A percentile compares a stretch with the other conserved stretches of the same genome.
Evolutionary conservation across 192 early-diverging fungal species (phyloP).

Genomic region (Jimgerdemannia flammicorona): DNA sequence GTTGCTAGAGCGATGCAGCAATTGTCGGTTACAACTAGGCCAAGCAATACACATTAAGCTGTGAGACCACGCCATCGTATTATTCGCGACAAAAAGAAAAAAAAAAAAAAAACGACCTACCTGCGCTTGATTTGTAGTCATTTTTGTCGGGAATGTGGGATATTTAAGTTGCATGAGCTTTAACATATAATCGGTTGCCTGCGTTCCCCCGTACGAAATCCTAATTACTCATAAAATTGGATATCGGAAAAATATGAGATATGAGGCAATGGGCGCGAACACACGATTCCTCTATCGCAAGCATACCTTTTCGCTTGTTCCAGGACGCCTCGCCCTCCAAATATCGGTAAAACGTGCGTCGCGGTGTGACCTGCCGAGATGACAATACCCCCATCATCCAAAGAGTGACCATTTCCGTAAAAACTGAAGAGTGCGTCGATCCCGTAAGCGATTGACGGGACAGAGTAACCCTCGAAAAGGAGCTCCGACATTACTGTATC

Average conservation of each 20-base stretch:
- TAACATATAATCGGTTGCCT: constrained; percentile 77
- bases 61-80: background rate
- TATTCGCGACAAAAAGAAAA: background rate
- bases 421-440: constrained; percentile 87
- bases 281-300: background rate
- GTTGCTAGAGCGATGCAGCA: constrained; percentile 34
- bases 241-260: background rate
- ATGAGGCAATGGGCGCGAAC: background rate
- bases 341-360: constrained; percentile 75
- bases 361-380: constrained; percentile 66
- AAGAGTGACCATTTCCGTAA: constrained; percentile 61
- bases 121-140: constrained; percentile 70
- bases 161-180: constrained; percentile 91
- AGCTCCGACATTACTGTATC: constrained; percentile 77
- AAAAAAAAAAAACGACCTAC: constrained; percentile 21
- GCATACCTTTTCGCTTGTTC: constrained; percentile 70
- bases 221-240: constrained; percentile 24
- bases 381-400: constrained; percentile 64
- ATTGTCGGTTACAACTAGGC: background rate
- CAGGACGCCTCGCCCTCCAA: constrained; percentile 53
- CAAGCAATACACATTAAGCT: background rate
- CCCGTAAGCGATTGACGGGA: constrained; percentile 77
- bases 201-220: constrained; percentile 74
- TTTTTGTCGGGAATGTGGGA: constrained; percentile 80
- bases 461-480: constrained; percentile 81